Percentiles rank a stretch among this genome's conserved stretches.
Evolutionary conservation across 2,329 filamentous ascomycete genomes (phyloP).

Genomic region (Blastomyces parvus): DNA sequence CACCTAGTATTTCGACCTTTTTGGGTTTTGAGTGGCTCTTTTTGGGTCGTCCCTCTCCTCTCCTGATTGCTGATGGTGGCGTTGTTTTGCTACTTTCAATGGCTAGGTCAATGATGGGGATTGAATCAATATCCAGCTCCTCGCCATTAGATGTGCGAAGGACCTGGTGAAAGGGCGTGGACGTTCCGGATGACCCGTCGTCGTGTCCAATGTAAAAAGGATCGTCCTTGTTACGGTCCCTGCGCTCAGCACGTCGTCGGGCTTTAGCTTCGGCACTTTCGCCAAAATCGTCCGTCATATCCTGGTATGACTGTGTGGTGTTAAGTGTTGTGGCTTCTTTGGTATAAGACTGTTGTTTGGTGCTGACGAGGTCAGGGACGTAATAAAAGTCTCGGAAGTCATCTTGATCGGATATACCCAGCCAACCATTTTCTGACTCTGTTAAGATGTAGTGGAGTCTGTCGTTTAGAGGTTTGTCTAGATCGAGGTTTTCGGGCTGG

Average conservation of each 20-base stretch:
- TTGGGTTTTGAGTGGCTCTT: slow-evolving; percentile 41
- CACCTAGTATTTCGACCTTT: slow-evolving; percentile 58
- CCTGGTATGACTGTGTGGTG: slow-evolving; percentile 27
- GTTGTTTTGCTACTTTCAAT: slow-evolving; percentile 47
- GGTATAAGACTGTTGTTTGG: slow-evolving; percentile 16
- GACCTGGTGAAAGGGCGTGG: slow-evolving; percentile 72
- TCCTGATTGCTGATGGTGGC: slow-evolving; percentile 11
- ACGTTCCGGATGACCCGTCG: slow-evolving; percentile 48
- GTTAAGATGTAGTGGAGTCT: slow-evolving; percentile 59
- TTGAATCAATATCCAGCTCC: slow-evolving; percentile 82
- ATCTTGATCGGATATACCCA: slow-evolving; percentile 41
- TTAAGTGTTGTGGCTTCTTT: slow-evolving; percentile 19
- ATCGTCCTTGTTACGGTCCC: slow-evolving; percentile 79
- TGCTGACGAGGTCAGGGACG: slow-evolving; percentile 20
- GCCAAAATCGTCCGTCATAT: slow-evolving; percentile 28
- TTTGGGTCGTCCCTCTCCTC: slow-evolving; percentile 18
- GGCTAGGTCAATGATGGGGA: slow-evolving; percentile 89
- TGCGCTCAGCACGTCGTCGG: slow-evolving; percentile 63
- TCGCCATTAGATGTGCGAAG: slow-evolving; percentile 62
- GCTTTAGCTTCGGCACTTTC: slow-evolving; percentile 68
- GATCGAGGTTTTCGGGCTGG: slow-evolving; percentile 61
- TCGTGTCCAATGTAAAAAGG: slow-evolving; percentile 76
- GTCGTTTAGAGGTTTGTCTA: slow-evolving; percentile 72
- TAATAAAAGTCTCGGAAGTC: slow-evolving; percentile 34
- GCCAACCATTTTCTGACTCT: slow-evolving; percentile 43